phyloP scores from a whole-genome alignment of 495 filamentous ascomycete genomes.

The Hypoxylon lenormandii region DNA sequence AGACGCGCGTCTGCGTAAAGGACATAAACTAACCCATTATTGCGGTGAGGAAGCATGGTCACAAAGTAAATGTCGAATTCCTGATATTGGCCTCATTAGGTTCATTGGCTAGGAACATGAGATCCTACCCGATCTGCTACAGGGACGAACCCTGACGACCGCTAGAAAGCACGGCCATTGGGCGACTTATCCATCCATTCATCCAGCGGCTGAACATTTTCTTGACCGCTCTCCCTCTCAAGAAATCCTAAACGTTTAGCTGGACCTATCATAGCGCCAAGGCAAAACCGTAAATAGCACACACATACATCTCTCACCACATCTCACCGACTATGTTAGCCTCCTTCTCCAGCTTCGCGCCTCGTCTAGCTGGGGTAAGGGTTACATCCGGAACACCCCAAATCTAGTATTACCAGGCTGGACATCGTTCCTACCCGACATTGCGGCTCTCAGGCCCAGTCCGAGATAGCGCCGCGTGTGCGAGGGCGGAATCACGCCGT shows the following conservation, averaged over 20 bases:
- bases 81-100: not conserved
- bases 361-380: slow-evolving; percentile 11
- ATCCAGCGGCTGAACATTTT: not conserved
- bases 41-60: slow-evolving; percentile 8
- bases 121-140: slow-evolving; percentile 14
- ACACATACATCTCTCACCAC: not conserved
- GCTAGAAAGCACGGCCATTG: not conserved
- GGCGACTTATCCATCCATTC: not conserved
- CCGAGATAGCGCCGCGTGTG: slow-evolving; percentile 88
- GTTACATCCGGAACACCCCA: slow-evolving; percentile 95
- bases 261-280: not conserved
- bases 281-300: not conserved
- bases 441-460: slow-evolving; percentile 80
- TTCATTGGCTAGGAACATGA: slow-evolving; percentile 11
- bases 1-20: not conserved
- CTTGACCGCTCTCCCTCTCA: slow-evolving; percentile 1
- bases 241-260: not conserved
- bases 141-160: slow-evolving; percentile 23
- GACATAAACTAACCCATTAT: not conserved
- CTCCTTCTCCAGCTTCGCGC: not conserved
- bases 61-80: slow-evolving; percentile 14
- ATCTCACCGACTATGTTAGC: not conserved
- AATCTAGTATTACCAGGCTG: slow-evolving; percentile 77
- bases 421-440: slow-evolving; percentile 73
- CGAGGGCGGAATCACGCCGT: slow-evolving; percentile 89